Conservation (phyloP, 2,329 filamentous ascomycete species). For the Sarocladium oryzae region DNA sequence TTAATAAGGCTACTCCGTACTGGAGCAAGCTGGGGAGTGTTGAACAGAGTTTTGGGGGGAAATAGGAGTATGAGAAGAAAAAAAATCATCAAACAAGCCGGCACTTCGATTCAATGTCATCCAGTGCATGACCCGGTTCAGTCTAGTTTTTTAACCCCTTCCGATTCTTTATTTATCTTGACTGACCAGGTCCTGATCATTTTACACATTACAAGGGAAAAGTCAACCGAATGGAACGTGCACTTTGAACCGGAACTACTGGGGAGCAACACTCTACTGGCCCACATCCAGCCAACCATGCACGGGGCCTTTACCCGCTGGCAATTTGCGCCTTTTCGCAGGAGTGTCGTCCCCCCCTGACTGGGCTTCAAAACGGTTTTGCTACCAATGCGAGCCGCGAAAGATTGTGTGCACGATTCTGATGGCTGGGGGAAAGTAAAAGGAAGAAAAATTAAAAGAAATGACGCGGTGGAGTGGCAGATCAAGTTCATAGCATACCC, state of each 20-base stretch:
- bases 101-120: not conserved
- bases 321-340: slow-evolving; percentile 4
- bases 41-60: not conserved
- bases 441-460: not conserved
- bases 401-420: not conserved
- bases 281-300: not conserved
- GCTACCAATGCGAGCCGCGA: not conserved
- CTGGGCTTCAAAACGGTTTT: not conserved
- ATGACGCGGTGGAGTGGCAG: too few species aligned
- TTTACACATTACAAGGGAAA: too few species aligned
- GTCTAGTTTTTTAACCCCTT: not conserved
- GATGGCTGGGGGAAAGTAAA: not conserved
- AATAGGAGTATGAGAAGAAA: not conserved
- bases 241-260: too few species aligned
- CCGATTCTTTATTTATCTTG: too few species aligned
- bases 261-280: too few species aligned
- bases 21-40: not conserved
- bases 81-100: not conserved
- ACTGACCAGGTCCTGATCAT: too few species aligned
- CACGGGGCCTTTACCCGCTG: not conserved
- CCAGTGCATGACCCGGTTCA: not conserved
- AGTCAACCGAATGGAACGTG: too few species aligned
- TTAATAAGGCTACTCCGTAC: not conserved
- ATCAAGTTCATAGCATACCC: too few species aligned
- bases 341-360: not conserved